Percentiles rank a stretch among this genome's conserved stretches.
These are phyloP conservation scores for Candida ascalaphidarum DNA, from an alignment of 805 yeast genomes.

Conservation along the genomic window DNA sequence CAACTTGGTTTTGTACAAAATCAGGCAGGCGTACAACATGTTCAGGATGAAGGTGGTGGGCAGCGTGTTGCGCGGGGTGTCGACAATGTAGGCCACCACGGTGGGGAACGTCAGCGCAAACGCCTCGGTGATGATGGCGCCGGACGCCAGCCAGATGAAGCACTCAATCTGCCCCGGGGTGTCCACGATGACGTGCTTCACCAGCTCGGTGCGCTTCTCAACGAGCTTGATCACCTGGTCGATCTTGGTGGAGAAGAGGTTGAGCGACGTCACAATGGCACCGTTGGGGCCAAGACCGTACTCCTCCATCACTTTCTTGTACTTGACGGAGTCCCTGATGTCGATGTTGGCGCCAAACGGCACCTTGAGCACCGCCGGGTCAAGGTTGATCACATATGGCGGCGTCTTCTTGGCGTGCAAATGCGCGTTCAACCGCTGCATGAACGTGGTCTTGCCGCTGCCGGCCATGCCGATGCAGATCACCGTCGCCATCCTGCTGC, in stretches of 20 bases:
- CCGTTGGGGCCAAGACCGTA: slow-evolving; percentile 96
- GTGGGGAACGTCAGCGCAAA: slow-evolving; percentile 96
- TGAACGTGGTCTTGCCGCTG: slow-evolving; percentile 94
- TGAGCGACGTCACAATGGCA: slow-evolving; percentile 92
- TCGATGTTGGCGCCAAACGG: slow-evolving; percentile 94
- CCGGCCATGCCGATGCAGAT: slow-evolving; percentile 47
- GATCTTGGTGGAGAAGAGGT: slow-evolving; percentile 87
- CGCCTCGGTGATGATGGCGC: slow-evolving; percentile 92
- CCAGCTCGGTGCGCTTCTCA: slow-evolving; percentile 59
- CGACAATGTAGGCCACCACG: slow-evolving; percentile 89
- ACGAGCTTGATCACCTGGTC: slow-evolving; percentile 88
- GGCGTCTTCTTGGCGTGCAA: slow-evolving; percentile 62
- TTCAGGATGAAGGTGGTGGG: slow-evolving; percentile 98
- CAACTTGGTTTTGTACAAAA: slow-evolving; percentile 86
- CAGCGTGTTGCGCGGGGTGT: slow-evolving; percentile 88
- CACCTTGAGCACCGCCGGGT: slow-evolving; percentile 92
- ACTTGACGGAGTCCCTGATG: slow-evolving; percentile 91
- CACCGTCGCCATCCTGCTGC: slow-evolving; percentile 14
- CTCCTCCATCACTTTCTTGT: slow-evolving; percentile 93
- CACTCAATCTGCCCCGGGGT: slow-evolving; percentile 99
- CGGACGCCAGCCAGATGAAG: slow-evolving; percentile 97
- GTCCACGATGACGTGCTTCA: slow-evolving; percentile 73
- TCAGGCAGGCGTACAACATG: slow-evolving; percentile 97
- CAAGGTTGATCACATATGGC: slow-evolving; percentile 90
- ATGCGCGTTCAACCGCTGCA: slow-evolving; percentile 91